phyloP scores from a whole-genome alignment of 176 grass and related monocot species.

The Rhynchospora pubera region DNA sequence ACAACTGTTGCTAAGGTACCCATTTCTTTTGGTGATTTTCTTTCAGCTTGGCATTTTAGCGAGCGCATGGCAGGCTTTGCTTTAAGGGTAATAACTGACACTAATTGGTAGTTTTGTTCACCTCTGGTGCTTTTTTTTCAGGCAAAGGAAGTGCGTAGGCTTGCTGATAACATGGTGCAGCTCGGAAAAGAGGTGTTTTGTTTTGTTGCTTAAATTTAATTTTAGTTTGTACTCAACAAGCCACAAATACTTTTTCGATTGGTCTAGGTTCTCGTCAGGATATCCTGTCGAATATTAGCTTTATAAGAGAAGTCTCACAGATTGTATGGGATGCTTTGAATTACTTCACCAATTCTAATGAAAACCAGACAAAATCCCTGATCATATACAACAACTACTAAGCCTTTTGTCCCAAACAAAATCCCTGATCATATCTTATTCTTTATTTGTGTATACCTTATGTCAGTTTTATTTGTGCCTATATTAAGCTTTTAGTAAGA shows the following conservation, averaged over 20 bases:
- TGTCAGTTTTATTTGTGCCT: background rate
- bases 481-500: background rate
- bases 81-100: background rate
- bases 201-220: background rate
- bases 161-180: conserved; percentile 97
- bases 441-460: background rate
- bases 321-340: background rate
- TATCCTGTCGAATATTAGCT: background rate
- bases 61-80: background rate
- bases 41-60: conserved; percentile 4
- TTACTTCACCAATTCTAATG: background rate
- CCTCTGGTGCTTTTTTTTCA: conserved; percentile 25
- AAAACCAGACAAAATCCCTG: background rate
- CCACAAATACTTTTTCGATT: background rate
- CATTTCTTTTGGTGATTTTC: background rate
- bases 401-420: background rate
- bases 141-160: conserved; percentile 84
- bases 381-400: background rate
- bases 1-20: conserved; percentile 76
- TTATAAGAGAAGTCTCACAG: background rate
- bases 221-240: background rate
- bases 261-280: background rate
- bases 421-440: background rate
- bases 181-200: conserved; percentile 72
- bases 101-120: background rate